phyloP scores from a whole-genome alignment of 1,284 basidiomycete genomes.

The Chalciporus sp. region DNA sequence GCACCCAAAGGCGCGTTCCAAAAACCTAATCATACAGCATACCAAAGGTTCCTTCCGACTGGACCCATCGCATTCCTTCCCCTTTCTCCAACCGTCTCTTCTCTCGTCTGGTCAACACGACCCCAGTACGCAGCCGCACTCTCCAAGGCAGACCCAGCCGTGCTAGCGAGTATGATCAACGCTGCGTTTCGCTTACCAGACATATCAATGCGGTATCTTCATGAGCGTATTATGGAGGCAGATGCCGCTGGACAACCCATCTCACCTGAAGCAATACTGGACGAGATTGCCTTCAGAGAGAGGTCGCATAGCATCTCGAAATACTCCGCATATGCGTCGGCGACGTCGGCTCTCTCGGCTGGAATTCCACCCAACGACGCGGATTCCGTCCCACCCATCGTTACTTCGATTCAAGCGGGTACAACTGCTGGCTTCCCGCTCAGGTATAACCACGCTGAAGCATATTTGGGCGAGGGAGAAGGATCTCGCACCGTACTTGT shows the following conservation, averaged over 20 bases:
- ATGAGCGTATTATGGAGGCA: conserved; percentile 62
- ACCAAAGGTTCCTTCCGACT: conserved; percentile 94
- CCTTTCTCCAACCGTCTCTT: conserved; percentile 75
- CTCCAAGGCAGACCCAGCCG: conserved; percentile 64
- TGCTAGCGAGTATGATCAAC: conserved; percentile 82
- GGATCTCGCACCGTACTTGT: conserved; percentile 83
- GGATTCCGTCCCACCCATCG: conserved; percentile 72
- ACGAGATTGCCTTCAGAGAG: conserved; percentile 73
- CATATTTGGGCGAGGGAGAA: conserved; percentile 76
- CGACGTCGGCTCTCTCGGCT: conserved; percentile 31
- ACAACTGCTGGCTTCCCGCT: conserved; percentile 92
- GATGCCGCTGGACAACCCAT: conserved; percentile 46
- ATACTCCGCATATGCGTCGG: conserved; percentile 64
- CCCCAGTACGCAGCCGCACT: conserved; percentile 78
- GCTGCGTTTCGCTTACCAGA: conserved; percentile 90
- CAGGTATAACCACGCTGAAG: conserved; percentile 84
- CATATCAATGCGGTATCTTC: conserved; percentile 70
- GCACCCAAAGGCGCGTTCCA: conserved; percentile 58
- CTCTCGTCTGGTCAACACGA: conserved; percentile 94
- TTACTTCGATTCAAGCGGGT: conserved; percentile 72
- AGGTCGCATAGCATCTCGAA: conserved; percentile 62
- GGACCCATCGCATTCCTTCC: conserved; percentile 96
- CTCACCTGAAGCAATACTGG: conserved; percentile 46
- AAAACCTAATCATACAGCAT: conserved; percentile 79
- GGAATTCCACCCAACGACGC: conserved; percentile 68